Percentiles rank a stretch among this genome's conserved stretches.
These are phyloP conservation scores for Tolypocladium sp. DNA, from an alignment of 2,329 filamentous ascomycete genomes.

Conservation along the genomic window DNA sequence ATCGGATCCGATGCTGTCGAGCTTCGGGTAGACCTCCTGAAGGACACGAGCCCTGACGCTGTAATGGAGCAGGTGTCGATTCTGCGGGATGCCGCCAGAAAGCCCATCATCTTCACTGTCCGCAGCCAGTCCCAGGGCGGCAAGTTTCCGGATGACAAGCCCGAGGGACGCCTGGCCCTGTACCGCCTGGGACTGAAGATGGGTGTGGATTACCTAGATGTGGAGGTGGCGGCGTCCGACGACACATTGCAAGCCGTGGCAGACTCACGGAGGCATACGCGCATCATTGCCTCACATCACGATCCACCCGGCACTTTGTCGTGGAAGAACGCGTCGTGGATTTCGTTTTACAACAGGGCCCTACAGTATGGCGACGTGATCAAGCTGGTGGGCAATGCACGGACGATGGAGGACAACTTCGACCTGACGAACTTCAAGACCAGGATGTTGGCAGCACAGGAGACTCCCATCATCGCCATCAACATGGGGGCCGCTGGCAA, in stretches of 20 bases:
- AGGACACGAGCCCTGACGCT: slow-evolving; percentile 67
- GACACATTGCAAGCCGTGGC: slow-evolving; percentile 62
- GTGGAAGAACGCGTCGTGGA: slow-evolving; percentile 91
- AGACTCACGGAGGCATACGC: slow-evolving; percentile 59
- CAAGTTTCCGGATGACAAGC: slow-evolving; percentile 69
- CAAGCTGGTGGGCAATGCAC: slow-evolving; percentile 83
- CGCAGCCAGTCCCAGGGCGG: slow-evolving; percentile 82
- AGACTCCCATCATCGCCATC: slow-evolving; percentile 82
- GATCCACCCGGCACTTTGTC: slow-evolving; percentile 71
- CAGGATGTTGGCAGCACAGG: slow-evolving; percentile 62
- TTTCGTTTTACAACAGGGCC: slow-evolving; percentile 80
- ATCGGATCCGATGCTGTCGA: slow-evolving; percentile 91
- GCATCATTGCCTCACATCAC: slow-evolving; percentile 92
- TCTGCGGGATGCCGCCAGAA: slow-evolving; percentile 59
- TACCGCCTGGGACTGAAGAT: slow-evolving; percentile 73
- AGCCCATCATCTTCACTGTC: slow-evolving; percentile 89
- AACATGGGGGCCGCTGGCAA: slow-evolving; percentile 91
- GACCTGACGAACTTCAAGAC: slow-evolving; percentile 72
- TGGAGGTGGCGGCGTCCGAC: slow-evolving; percentile 81
- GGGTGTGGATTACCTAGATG: slow-evolving; percentile 85
- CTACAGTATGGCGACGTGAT: slow-evolving; percentile 86
- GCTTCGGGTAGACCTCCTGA: slow-evolving; percentile 81
- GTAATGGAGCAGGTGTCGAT: slow-evolving; percentile 74
- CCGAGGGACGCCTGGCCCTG: slow-evolving; percentile 61
- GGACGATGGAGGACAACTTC: slow-evolving; percentile 74